Base-by-base conservation (phyloP, 140 eudicot species). In the Erigeron philadelphicus region DNA sequence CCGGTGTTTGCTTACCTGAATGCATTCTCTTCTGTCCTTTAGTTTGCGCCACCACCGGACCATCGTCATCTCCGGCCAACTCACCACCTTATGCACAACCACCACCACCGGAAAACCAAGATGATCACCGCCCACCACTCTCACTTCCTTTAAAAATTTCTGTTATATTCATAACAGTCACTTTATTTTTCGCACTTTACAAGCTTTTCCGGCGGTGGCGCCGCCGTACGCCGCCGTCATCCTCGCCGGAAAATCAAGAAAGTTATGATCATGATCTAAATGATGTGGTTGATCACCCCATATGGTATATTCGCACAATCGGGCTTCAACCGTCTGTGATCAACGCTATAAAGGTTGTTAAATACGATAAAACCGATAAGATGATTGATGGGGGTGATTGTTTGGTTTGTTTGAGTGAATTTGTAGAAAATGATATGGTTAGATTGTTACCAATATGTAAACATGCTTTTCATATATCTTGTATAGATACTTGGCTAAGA, bases 401-500 rank as follows among this genome's bases (percentile, higher is more conserved):
- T 49, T 76, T 93, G 35, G 93, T 90, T 68, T 90, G 97, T 64
- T 78, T 90, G 76, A 82, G 48, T 62, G 95, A 85, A 68, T 90
- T 90, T 84, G 78, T 2, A 31, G 38, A 31, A 31, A 31, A 31
- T 31, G 38, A 31, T 31, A 31, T 31, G 38, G 38, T 2, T 31
- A 31, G 38, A 2, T 81, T 12, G 47, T 85, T 9, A 92, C 84
- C 49, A 0, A 83, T 85, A 13, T 90, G 97, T 63, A 82, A 73
- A 45, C 97, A 90, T 72, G 96, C 89, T 35, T 90, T 90, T 75
- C 97, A 90, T 62, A 21, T 85, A 4, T 83, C 88, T 48, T 90
- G 97, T 80, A 85, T 90, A 44, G 97, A 90, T 75, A 85, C 95
- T 7, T 90, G 97, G 97, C 90, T 90, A 13, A 23, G 68, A n/a